These are phyloP conservation scores for Cryomyces minteri DNA, from an alignment of 495 filamentous ascomycete genomes.

Conservation along the genomic window DNA sequence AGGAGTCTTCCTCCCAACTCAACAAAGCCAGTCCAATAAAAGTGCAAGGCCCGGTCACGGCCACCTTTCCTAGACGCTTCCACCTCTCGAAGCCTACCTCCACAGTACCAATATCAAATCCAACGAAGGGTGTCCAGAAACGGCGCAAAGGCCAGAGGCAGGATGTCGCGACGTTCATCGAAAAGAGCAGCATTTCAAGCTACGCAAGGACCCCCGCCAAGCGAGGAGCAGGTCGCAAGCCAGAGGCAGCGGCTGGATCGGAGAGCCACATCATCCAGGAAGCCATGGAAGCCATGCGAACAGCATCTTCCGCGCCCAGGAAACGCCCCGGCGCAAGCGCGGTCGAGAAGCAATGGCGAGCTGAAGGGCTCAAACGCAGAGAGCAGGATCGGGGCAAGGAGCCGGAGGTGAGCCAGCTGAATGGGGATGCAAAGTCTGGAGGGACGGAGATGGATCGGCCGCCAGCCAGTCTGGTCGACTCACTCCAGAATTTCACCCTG, in stretches of 20 bases:
- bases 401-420: constrained; percentile 9
- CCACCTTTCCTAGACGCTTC: not conserved
- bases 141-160: not conserved
- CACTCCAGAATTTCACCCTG: constrained; percentile 7
- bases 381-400: constrained; percentile 2
- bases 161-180: constrained; percentile 1
- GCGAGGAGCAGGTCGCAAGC: not conserved
- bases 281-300: not conserved
- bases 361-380: not conserved
- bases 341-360: constrained; percentile 3
- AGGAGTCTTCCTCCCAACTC: not conserved
- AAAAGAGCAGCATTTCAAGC: not conserved
- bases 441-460: constrained; percentile 14
- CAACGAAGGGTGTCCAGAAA: not conserved
- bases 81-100: not conserved
- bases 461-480: constrained; percentile 6
- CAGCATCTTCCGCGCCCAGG: not conserved
- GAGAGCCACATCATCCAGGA: not conserved
- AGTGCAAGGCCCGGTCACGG: not conserved
- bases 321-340: constrained; percentile 11
- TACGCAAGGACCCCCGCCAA: not conserved
- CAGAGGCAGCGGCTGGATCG: not conserved
- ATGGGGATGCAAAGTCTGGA: constrained; percentile 7
- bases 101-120: not conserved
- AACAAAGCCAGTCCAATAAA: not conserved